Percentiles rank a stretch among this genome's conserved stretches.
phyloP scores from a whole-genome alignment of 306 rosid species.

The Pachyrhizus erosus region DNA sequence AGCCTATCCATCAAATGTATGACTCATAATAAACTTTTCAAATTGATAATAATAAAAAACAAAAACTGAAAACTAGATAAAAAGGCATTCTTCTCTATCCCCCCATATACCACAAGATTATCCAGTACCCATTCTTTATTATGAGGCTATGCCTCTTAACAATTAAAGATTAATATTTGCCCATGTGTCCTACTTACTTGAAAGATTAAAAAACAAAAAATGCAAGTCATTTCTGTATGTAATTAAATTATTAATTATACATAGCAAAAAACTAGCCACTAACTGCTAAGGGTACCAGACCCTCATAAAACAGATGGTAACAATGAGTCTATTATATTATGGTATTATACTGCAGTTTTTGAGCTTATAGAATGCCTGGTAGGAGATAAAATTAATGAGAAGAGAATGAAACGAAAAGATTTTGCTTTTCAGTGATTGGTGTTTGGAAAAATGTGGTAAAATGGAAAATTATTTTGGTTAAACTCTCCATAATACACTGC shows the following conservation, averaged over 20 bases:
- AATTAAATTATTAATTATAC: background rate
- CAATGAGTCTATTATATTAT: background rate
- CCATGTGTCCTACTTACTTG: background rate
- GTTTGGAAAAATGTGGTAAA: background rate
- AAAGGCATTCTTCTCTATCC: constrained; percentile 6
- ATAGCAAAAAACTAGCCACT: background rate
- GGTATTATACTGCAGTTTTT: background rate
- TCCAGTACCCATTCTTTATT: background rate
- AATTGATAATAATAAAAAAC: background rate
- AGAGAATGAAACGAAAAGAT: background rate
- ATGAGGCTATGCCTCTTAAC: background rate
- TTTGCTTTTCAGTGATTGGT: background rate
- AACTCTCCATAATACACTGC: background rate
- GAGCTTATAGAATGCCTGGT: background rate
- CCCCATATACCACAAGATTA: constrained; percentile 5
- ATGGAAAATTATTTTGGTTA: background rate
- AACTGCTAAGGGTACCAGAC: background rate
- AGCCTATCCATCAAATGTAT: constrained; percentile 25
- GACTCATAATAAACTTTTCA: constrained; percentile 22
- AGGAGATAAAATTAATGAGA: constrained; percentile 18
- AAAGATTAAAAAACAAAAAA: background rate
- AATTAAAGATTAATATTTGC: background rate
- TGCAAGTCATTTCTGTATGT: background rate
- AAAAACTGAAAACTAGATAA: background rate
- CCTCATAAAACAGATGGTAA: background rate